Percentiles rank a stretch among this genome's conserved stretches.
Conservation (phyloP, 1,284 basidiomycete genomes). For the Heterobasidion irregulare region DNA sequence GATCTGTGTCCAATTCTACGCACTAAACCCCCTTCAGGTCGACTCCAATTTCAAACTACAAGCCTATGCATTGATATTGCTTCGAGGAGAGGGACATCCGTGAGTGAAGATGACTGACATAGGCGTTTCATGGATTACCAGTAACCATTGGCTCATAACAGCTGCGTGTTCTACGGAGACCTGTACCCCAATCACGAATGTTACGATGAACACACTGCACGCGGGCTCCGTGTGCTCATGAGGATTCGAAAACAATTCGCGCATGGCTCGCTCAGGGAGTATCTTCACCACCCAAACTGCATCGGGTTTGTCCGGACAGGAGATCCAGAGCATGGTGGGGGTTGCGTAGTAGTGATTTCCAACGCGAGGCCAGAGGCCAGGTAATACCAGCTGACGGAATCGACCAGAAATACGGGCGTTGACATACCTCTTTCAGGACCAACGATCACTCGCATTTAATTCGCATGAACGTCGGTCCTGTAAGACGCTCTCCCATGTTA, state of each 20-base stretch:
- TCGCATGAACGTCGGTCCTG: constrained; percentile 5
- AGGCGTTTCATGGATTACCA: background rate
- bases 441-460: constrained; percentile 1
- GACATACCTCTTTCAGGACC: background rate
- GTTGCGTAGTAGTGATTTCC: constrained; percentile 65
- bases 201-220: constrained; percentile 44
- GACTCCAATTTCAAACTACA: constrained; percentile 62
- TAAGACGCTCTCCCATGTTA: background rate
- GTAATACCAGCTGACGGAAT: background rate
- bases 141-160: constrained; percentile 18
- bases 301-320: constrained; percentile 71
- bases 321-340: constrained; percentile 29
- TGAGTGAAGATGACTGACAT: constrained; percentile 29
- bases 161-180: constrained; percentile 91
- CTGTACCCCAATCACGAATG: constrained; percentile 66
- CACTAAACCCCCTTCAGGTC: constrained; percentile 39
- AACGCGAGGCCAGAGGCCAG: constrained; percentile 23
- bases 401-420: background rate
- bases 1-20: background rate
- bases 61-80: constrained; percentile 82
- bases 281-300: constrained; percentile 46
- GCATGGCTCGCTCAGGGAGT: constrained; percentile 54
- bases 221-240: constrained; percentile 44
- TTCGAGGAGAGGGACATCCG: constrained; percentile 83
- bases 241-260: constrained; percentile 54